Evolutionary conservation across 176 grass and related monocot species (phyloP), one percentile per base, ranked within the genome.

Genomic region (Carex parvula): DNA sequence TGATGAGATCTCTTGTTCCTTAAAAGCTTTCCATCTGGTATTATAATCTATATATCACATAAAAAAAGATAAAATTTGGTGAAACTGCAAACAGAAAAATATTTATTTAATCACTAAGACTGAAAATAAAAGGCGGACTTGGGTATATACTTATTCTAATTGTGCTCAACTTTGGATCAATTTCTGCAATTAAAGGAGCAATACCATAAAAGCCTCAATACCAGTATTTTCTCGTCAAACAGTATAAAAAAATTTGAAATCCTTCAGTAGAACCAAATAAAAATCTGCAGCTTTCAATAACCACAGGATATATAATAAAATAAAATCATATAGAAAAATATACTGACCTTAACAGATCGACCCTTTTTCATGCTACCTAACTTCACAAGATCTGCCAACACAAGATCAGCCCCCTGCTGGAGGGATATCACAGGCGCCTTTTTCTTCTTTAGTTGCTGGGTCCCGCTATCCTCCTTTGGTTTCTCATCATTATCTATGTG

Each of bases 381-480:
- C 82, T 94, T 93, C 84, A 88, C 81, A 91, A 90, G 90, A 86
- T 94, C 92, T 85, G 88, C 63, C 46, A 92, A 87, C 60, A 91
- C 84, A 89, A 92, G 64, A 90, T 93, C 86, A 86, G 85, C 67
- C 81, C 68, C 87, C 42, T 84, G 62, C 50, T 84, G 83, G 85
- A 32, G 15, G 17, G 81, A 77, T 81, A 12, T 64, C 41, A 89
- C 50, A 73, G 81, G 67, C 70, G 80, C 54, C 46, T 86, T 94
- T 80, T 86, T 85, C 76, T 89, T 91, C 16, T 80, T 79, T 83
- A 26, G 60, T 48, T 81, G 73, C 32, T 87, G 81, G 50, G 77
- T 84, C 67, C 71, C 82, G 66, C 80, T 81, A 41, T 32, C 58
- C 58, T 84, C 86, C 78, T 80, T 54, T 39, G 83, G 80, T 52